Evolutionary conservation across 2,329 filamentous ascomycete genomes (phyloP).

Genomic region (Alternaria sp.): DNA sequence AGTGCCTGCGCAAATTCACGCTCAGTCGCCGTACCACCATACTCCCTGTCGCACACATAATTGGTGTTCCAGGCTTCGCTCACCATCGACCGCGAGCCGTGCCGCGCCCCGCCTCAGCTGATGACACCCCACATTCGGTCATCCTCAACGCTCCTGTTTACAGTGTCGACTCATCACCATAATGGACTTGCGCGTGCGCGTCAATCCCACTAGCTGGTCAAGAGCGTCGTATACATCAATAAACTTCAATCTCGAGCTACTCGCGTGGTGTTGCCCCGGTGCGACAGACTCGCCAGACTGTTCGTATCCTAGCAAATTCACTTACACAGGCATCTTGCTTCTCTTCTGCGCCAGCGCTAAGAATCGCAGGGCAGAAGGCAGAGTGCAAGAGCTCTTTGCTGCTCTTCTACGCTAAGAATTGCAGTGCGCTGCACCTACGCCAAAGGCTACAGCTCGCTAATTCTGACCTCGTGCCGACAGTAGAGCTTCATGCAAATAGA

Average conservation of each 20-base stretch:
- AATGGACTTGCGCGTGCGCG: background rate
- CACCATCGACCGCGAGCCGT: background rate
- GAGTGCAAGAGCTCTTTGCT: no score
- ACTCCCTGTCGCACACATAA: no score
- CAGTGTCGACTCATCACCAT: background rate
- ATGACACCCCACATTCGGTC: background rate
- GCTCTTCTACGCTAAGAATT: background rate
- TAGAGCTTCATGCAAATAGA: no score
- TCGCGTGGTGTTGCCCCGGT: fast-evolving
- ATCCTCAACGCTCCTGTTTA: background rate
- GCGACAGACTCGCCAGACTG: no score
- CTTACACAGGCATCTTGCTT: no score
- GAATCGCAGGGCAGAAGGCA: no score
- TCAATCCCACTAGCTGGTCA: background rate
- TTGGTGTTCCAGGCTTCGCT: no score
- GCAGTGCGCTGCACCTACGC: background rate
- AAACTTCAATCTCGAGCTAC: background rate
- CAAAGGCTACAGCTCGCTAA: no score
- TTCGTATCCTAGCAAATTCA: no score
- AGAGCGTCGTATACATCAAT: background rate
- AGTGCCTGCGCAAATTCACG: no score
- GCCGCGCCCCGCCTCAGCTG: background rate
- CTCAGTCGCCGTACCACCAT: no score
- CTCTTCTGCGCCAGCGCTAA: background rate
- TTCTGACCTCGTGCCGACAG: no score